Evolutionary conservation across 2,329 filamentous ascomycete genomes (phyloP).

Genomic region (Alternaria atra): DNA sequence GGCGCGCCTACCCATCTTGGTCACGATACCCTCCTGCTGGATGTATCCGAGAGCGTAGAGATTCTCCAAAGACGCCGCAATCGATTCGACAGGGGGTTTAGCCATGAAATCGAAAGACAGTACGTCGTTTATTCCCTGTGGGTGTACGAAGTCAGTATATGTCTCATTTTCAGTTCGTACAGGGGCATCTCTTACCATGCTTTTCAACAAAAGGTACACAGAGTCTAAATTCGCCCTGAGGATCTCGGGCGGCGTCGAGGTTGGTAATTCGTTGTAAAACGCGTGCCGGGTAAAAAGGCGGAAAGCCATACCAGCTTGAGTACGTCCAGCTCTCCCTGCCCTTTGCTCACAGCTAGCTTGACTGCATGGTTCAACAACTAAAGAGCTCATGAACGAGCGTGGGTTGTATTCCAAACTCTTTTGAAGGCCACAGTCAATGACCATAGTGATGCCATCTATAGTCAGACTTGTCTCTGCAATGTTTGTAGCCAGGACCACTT

Average conservation of each 20-base stretch:
- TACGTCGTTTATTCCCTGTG: conserved; percentile 81
- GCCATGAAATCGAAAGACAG: conserved; percentile 98
- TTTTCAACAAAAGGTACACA: too few species aligned
- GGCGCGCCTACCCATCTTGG: conserved; percentile 92
- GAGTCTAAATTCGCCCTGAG: conserved; percentile 84
- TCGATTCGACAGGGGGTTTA: conserved; percentile 84
- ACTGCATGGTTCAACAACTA: conserved; percentile 91
- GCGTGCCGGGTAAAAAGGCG: conserved; percentile 92
- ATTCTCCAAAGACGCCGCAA: conserved; percentile 88
- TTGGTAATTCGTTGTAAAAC: conserved; percentile 91
- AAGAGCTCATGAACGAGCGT: conserved; percentile 87
- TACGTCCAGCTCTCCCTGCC: conserved; percentile 90
- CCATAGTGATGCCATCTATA: conserved; percentile 72
- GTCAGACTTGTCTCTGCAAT: conserved; percentile 97
- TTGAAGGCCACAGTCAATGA: not conserved
- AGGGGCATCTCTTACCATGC: too few species aligned
- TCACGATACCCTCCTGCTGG: conserved; percentile 86
- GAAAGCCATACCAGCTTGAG: conserved; percentile 92
- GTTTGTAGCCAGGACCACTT: conserved; percentile 94
- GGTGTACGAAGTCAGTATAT: too few species aligned
- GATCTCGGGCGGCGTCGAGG: conserved; percentile 92
- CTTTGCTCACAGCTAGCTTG: conserved; percentile 92
- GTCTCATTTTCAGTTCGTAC: too few species aligned
- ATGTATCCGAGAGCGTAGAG: conserved; percentile 90
- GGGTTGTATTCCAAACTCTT: conserved; percentile 73